Evolutionary conservation across 2,329 filamentous ascomycete species (phyloP).

Genomic region (Cladophialophora psammophila): DNA sequence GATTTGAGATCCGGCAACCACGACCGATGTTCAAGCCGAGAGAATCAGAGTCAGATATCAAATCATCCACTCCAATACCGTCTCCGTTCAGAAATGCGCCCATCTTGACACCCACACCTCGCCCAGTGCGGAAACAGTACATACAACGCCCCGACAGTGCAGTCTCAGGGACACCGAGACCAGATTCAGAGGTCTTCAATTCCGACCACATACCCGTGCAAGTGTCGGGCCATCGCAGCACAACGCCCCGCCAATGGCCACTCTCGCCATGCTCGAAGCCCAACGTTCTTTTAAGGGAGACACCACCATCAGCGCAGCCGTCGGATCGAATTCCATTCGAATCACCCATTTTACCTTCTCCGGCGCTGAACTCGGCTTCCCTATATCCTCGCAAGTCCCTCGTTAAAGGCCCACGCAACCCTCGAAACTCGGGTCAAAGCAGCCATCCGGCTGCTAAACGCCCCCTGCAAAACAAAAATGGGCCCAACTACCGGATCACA

Average conservation of each 20-base stretch:
- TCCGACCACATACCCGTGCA: slow-evolving; percentile 2
- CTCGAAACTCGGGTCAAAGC: slow-evolving; percentile 36
- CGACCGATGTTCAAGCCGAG: slow-evolving; percentile 2
- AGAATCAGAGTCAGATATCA: not conserved
- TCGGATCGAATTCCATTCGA: slow-evolving; percentile 19
- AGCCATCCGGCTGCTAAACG: slow-evolving; percentile 30
- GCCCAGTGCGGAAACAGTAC: slow-evolving; percentile 23
- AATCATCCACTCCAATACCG: slow-evolving; percentile 16
- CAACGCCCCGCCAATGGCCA: slow-evolving; percentile 23
- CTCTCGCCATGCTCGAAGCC: slow-evolving; percentile 14
- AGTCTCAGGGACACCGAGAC: slow-evolving; percentile 23
- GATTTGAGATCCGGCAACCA: slow-evolving; percentile 8
- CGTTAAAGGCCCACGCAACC: slow-evolving; percentile 36
- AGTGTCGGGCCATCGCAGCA: slow-evolving; percentile 3
- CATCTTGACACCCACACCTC: slow-evolving; percentile 26
- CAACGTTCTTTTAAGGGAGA: slow-evolving; percentile 2
- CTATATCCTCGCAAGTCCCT: slow-evolving; percentile 31
- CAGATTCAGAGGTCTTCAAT: slow-evolving; percentile 32
- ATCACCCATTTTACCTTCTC: slow-evolving; percentile 31
- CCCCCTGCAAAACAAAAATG: slow-evolving; percentile 35
- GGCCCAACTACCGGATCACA: slow-evolving; percentile 21
- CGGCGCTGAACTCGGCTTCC: slow-evolving; percentile 23
- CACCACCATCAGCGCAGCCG: slow-evolving; percentile 21
- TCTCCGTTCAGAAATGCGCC: slow-evolving; percentile 32
- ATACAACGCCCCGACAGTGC: slow-evolving; percentile 15